These are phyloP conservation scores for Komagataella populi DNA, from an alignment of 805 yeast species.

Conservation along the genomic window DNA sequence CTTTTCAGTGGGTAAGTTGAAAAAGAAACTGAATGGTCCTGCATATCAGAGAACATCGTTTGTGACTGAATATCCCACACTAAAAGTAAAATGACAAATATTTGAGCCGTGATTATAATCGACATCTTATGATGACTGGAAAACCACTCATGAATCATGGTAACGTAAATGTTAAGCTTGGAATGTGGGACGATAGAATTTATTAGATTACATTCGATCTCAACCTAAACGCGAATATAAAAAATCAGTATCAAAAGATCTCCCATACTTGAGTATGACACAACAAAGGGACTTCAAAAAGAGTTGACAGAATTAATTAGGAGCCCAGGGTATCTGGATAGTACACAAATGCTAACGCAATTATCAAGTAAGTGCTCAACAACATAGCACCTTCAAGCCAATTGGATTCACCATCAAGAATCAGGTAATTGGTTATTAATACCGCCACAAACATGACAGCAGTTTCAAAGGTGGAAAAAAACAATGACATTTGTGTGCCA, in stretches of 20 bases:
- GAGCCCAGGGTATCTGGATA: conserved; percentile 49
- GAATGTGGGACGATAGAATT: no score
- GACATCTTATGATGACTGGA: neutral
- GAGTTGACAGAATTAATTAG: no score
- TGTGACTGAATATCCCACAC: neutral
- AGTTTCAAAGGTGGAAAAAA: conserved; percentile 88
- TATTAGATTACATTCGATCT: no score
- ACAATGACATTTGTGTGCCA: conserved; percentile 84
- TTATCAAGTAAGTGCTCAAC: conserved; percentile 70
- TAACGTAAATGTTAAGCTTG: no score
- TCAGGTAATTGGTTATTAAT: conserved; percentile 73
- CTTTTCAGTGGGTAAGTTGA: neutral
- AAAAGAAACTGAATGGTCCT: neutral
- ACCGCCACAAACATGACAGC: conserved; percentile 84
- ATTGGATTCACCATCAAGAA: conserved; percentile 88
- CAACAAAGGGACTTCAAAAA: neutral
- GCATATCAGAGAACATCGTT: neutral
- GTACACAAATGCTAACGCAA: conserved; percentile 81
- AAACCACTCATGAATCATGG: neutral
- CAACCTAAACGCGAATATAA: no score
- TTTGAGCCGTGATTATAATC: neutral
- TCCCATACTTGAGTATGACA: neutral
- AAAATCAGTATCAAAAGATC: no score
- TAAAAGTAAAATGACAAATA: neutral
- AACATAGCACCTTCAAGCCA: conserved; percentile 97